phyloP scores from a whole-genome alignment of 352 stramenopile species.

The Phytophthora cactorum region DNA sequence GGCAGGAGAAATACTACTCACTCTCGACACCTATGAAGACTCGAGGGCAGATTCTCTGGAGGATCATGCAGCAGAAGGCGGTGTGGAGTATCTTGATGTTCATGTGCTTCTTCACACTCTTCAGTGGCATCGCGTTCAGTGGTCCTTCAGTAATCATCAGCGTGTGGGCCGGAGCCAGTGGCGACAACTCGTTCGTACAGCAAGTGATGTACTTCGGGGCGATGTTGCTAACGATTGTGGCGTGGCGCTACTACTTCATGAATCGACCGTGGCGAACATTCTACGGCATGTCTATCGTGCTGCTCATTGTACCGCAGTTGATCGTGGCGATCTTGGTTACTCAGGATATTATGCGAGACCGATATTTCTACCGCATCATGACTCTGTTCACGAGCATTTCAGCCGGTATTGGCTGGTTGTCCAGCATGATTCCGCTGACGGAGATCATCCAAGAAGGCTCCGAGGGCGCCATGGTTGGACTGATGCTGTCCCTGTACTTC shows the following conservation, averaged over 20 bases:
- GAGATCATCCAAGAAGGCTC: constrained; percentile 65
- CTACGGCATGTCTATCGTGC: constrained; percentile 30
- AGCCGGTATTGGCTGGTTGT: constrained; percentile 29
- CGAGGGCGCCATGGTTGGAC: constrained; percentile 54
- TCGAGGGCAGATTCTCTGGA: constrained; percentile 49
- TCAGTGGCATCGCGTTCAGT: constrained; percentile 45
- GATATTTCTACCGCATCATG: constrained; percentile 38
- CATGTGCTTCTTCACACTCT: constrained; percentile 52
- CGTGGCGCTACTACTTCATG: constrained; percentile 54
- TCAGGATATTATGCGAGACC: constrained; percentile 36
- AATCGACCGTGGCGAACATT: constrained; percentile 47
- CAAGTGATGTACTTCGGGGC: constrained; percentile 29
- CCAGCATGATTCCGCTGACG: constrained; percentile 49
- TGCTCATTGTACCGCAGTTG: constrained; percentile 39
- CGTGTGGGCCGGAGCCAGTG: constrained; percentile 30
- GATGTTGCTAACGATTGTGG: constrained; percentile 17
- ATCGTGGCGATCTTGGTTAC: constrained; percentile 31
- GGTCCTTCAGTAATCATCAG: constrained; percentile 28
- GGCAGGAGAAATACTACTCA: constrained; percentile 54
- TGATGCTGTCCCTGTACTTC: constrained; percentile 51
- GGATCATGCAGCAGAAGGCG: constrained; percentile 62
- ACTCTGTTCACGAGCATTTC: constrained; percentile 28
- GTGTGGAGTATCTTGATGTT: constrained; percentile 55
- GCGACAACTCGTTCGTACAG: constrained; percentile 33
- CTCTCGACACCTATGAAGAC: constrained; percentile 48